Base-by-base conservation (phyloP, 495 filamentous ascomycete species). In the Podospora pseudopauciseta region DNA sequence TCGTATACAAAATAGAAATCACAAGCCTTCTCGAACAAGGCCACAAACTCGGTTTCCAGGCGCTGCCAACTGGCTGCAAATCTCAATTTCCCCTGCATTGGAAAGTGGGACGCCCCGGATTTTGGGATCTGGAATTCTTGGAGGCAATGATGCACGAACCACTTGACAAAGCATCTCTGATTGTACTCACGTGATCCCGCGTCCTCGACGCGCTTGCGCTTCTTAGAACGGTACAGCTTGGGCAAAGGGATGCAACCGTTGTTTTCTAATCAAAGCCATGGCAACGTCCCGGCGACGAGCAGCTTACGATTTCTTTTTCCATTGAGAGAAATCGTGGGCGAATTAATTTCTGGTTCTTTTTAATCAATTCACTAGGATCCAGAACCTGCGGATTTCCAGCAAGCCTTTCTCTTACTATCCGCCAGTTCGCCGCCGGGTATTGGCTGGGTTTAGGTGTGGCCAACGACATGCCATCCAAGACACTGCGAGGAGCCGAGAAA, bases 401-500 rank as follows among this genome's bases (percentile, higher is more conserved):
- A 49, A 49, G 2, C 39, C 7, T 11, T 49, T 13, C 39, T 13
- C 6, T 49, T 13, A 16, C 39, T 1, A 49, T 49, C 39, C 39
- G 39, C 15, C 7, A 11, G 7, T 49, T 49, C 9, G 39, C 39
- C 15, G 39, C 39, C 13, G 13, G 39, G 7, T 16, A 49, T 49
- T 49, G 39, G 39, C 13, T 49, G 39, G 39, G 15, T 23, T 39
- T 39, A 39, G 39, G 39, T 49, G 34, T 49, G 9, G 39, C 39
- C 2, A 53, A 28, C 34, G 1, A 1, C n/a, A 70, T 68, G 65
- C 55, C 39, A 20, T 58, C 66, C n/a, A 68, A 34, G 57, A 60
- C 34, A 49, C 13, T 75, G 16, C 73, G 72, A 59, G 60, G 72
- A 60, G 71, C 70, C 9, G 75, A 75, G 34, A 65, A 71, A 20